Evolutionary conservation across 2,329 filamentous ascomycete genomes (phyloP).

Genomic region (Xylaria sp.): DNA sequence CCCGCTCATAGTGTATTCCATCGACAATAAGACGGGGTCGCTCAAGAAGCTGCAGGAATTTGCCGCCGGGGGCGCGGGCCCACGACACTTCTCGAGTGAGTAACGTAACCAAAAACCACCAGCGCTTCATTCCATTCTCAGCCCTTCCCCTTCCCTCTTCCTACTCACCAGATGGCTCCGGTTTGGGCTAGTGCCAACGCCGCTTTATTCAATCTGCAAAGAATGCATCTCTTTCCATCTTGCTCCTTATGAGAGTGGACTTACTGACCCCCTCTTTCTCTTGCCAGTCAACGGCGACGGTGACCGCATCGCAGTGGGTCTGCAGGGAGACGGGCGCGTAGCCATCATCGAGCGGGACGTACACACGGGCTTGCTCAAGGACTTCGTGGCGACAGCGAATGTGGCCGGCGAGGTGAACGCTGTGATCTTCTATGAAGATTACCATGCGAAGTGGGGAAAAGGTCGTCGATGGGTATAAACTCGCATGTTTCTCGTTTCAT

Average conservation of each 20-base stretch:
- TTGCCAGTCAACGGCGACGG: conserved; percentile 70
- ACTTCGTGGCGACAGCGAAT: conserved; percentile 56
- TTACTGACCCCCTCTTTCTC: conserved; percentile 53
- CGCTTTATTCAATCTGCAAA: not conserved
- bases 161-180: not conserved
- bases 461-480: conserved; percentile 12
- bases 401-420: conserved; percentile 59
- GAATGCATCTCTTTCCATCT: not conserved
- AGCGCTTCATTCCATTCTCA: not conserved
- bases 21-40: conserved; percentile 64
- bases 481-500: conserved; percentile 14
- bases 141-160: not conserved
- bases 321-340: conserved; percentile 70
- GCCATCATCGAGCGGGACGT: conserved; percentile 71
- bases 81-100: conserved; percentile 56
- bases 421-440: conserved; percentile 60
- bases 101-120: not conserved
- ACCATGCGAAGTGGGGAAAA: conserved; percentile 34
- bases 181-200: conserved; percentile 1
- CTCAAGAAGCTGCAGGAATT: conserved; percentile 67
- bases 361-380: conserved; percentile 65
- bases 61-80: conserved; percentile 72
- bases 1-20: conserved; percentile 70
- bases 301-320: conserved; percentile 71
- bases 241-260: not conserved